Evolutionary conservation across 169 alveolate genomes (phyloP).

Genomic region (Amoebophrya sp.): DNA sequence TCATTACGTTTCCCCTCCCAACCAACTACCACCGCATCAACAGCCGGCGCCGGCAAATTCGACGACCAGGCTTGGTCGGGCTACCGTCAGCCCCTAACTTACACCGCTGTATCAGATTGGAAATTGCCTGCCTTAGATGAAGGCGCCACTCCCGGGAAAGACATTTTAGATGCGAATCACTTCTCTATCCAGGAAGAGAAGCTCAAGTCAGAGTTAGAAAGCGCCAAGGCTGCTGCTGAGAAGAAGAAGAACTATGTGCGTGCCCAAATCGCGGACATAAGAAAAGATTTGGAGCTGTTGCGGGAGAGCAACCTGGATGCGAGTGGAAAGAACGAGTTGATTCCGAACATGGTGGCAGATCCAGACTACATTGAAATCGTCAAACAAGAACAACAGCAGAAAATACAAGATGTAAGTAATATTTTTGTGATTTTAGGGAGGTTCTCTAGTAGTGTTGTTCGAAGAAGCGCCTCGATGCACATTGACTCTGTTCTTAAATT

Average conservation of each 20-base stretch:
- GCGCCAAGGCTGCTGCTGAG: slow-evolving; percentile 47
- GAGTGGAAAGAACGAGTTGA: not conserved
- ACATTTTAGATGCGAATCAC: slow-evolving; percentile 38
- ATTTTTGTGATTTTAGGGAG: no score
- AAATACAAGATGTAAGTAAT: not conserved
- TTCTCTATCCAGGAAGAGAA: slow-evolving; percentile 46
- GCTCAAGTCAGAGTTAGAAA: slow-evolving; percentile 44
- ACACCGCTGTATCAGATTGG: not conserved
- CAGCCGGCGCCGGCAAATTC: not conserved
- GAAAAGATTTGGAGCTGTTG: slow-evolving; percentile 32
- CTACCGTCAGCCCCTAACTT: not conserved
- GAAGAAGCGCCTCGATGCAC: no score
- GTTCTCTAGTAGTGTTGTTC: no score
- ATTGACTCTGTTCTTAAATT: no score
- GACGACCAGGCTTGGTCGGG: not conserved
- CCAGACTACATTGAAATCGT: not conserved
- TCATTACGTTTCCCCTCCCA: no score
- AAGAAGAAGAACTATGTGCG: slow-evolving; percentile 40
- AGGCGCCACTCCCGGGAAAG: not conserved
- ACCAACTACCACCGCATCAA: no score
- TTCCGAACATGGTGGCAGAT: not conserved
- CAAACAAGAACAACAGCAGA: not conserved
- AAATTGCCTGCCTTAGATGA: not conserved
- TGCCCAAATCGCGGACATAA: slow-evolving; percentile 39
- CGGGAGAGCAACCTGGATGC: not conserved